A percentile compares a stretch with the other conserved stretches of the same genome.
Conservation (phyloP, 208 protist genomes). For the Balamuthia mandrillaris region DNA sequence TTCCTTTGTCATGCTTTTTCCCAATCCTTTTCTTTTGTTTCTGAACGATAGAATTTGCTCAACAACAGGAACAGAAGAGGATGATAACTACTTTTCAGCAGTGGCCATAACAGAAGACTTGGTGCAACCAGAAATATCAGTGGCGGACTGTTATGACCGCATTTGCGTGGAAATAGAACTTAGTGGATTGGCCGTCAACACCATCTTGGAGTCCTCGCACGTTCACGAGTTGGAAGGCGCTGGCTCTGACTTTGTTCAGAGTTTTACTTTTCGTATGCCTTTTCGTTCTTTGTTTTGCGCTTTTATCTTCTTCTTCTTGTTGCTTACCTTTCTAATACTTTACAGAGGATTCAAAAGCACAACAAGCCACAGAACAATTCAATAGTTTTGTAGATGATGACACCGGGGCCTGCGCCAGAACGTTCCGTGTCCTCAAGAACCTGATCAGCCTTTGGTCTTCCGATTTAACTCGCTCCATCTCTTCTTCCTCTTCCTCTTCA, state of each 20-base stretch:
- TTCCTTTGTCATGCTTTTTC: too few relatives aligned
- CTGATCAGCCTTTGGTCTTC: too few relatives aligned
- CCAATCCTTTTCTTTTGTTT: too few relatives aligned
- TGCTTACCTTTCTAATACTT: neutral
- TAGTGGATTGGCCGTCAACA: constrained; percentile 58
- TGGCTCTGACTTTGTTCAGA: neutral
- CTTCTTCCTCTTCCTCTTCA: too few relatives aligned
- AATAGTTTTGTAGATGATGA: too few relatives aligned
- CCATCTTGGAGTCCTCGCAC: constrained; percentile 60
- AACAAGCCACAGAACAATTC: neutral
- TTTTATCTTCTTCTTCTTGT: neutral
- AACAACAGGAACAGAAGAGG: too few relatives aligned
- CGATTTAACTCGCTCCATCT: too few relatives aligned
- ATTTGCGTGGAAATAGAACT: constrained; percentile 70
- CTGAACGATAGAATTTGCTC: too few relatives aligned
- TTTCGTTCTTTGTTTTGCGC: neutral
- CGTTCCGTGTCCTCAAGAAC: too few relatives aligned
- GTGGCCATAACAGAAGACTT: constrained; percentile 36
- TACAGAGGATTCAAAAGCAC: too few relatives aligned
- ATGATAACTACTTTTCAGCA: constrained; percentile 63
- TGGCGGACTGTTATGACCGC: constrained; percentile 58
- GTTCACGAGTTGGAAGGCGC: constrained; percentile 40
- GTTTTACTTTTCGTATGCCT: neutral
- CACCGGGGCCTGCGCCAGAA: too few relatives aligned
- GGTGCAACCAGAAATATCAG: constrained; percentile 55